Conservation (phyloP, 345 rosid species). For the Syzygium jambos region DNA sequence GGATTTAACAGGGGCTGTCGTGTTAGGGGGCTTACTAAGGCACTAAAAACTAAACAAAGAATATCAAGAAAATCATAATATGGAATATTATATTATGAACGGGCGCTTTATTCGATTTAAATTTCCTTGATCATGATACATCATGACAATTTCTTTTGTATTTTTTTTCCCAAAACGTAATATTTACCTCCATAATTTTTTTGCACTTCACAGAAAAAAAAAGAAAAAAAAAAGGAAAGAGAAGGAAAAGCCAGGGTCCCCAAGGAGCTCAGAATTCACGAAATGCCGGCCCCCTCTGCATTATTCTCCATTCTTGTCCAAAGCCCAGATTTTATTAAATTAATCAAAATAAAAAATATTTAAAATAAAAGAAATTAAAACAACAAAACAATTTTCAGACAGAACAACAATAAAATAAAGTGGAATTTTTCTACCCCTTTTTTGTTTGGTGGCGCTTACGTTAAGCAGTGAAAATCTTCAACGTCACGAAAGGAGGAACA, state of each 20-base stretch:
- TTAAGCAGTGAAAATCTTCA: conserved; percentile 26
- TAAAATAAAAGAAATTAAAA: background rate
- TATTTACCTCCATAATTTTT: background rate
- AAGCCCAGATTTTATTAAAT: background rate
- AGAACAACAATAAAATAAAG: background rate
- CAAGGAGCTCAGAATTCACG: conserved; percentile 29
- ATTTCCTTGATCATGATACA: fast-evolving
- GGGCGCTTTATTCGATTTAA: background rate
- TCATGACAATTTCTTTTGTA: too few species aligned
- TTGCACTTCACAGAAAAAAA: background rate
- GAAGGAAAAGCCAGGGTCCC: conserved; percentile 10
- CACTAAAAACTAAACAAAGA: background rate
- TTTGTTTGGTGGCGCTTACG: conserved; percentile 28
- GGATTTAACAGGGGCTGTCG: background rate
- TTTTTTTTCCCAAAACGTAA: background rate
- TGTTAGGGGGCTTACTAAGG: background rate
- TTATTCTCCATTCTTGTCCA: background rate
- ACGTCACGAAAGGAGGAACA: conserved; percentile 1
- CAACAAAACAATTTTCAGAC: background rate
- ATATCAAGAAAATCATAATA: background rate
- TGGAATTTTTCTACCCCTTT: background rate
- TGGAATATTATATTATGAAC: background rate
- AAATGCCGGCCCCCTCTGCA: background rate
- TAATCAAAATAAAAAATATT: background rate
- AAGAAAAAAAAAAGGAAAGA: background rate